Conservation (phyloP, 805 yeast species). For the Myxozyma geophila region DNA sequence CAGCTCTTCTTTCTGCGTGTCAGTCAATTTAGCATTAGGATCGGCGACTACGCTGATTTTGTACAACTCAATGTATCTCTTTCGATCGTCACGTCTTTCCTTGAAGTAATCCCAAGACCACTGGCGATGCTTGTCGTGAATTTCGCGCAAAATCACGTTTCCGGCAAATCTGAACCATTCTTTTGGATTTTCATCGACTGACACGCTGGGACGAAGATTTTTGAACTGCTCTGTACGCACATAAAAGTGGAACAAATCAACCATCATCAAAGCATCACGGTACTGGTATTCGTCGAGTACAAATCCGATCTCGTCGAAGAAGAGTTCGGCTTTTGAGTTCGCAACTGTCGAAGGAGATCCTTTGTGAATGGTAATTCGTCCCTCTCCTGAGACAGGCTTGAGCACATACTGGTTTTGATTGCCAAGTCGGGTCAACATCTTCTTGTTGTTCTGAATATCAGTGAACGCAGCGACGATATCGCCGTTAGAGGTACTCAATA, state of each 20-base stretch:
- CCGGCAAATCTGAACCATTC: constrained; percentile 87
- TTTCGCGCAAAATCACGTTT: constrained; percentile 71
- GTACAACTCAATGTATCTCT: constrained; percentile 69
- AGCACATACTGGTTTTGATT: constrained; percentile 53
- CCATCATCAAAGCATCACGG: constrained; percentile 75
- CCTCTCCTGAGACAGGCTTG: constrained; percentile 87
- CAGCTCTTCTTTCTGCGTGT: constrained; percentile 47
- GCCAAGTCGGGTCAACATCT: constrained; percentile 13
- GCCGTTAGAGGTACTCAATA: constrained; percentile 47
- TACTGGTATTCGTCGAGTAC: constrained; percentile 85
- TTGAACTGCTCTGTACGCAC: constrained; percentile 76
- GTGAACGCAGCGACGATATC: constrained; percentile 24
- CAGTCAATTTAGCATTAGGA: constrained; percentile 25
- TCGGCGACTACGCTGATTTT: constrained; percentile 56
- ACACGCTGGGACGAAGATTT: constrained; percentile 64
- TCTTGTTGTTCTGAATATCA: constrained; percentile 11
- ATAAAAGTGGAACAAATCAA: constrained; percentile 80
- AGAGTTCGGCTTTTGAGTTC: constrained; percentile 72
- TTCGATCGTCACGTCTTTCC: constrained; percentile 72
- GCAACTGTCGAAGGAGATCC: constrained; percentile 66
- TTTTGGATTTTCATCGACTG: constrained; percentile 62
- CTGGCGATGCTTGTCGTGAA: constrained; percentile 75
- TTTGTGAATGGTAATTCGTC: constrained; percentile 81
- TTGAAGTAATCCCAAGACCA: constrained; percentile 90
- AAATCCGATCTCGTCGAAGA: constrained; percentile 87